Conservation (phyloP, 768 basidiomycete genomes). For the Ramaria sp. region DNA sequence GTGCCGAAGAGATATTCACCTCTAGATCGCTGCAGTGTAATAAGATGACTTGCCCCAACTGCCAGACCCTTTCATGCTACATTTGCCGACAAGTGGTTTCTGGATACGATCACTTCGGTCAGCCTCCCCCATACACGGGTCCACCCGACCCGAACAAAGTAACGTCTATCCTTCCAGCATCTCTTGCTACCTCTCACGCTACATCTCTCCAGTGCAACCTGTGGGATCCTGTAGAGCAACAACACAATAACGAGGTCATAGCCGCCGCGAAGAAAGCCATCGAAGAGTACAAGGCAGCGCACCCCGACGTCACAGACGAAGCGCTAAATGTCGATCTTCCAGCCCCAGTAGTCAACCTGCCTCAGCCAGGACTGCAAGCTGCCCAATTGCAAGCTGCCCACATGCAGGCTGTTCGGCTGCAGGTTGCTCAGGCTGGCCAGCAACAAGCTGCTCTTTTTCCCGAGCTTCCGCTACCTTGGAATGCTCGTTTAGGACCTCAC, state of each 20-base stretch:
- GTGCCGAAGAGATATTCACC: neutral
- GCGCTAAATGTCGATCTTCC: slow-evolving; percentile 56
- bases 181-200: slow-evolving; percentile 5
- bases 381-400: neutral
- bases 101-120: slow-evolving; percentile 70
- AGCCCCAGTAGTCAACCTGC: slow-evolving; percentile 14
- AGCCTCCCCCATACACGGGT: slow-evolving; percentile 12
- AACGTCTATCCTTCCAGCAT: slow-evolving; percentile 13
- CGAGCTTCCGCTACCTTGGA: too few relatives aligned
- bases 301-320: slow-evolving; percentile 53
- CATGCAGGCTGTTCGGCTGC: too few relatives aligned
- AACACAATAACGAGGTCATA: slow-evolving; percentile 61
- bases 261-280: slow-evolving; percentile 55
- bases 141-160: slow-evolving; percentile 17
- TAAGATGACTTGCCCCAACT: slow-evolving; percentile 79
- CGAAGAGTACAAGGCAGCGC: slow-evolving; percentile 44
- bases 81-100: slow-evolving; percentile 62
- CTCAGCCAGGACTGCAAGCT: neutral
- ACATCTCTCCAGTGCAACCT: slow-evolving; percentile 36
- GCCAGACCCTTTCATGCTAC: slow-evolving; percentile 70
- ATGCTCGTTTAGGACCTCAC: too few relatives aligned
- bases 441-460: too few relatives aligned
- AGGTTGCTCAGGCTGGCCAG: too few relatives aligned
- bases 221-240: slow-evolving; percentile 57
- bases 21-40: slow-evolving; percentile 47